Percentiles rank a stretch among this genome's conserved stretches.
These are phyloP conservation scores for Sungouiella thailandica DNA, from an alignment of 805 yeast genomes.

Conservation along the genomic window DNA sequence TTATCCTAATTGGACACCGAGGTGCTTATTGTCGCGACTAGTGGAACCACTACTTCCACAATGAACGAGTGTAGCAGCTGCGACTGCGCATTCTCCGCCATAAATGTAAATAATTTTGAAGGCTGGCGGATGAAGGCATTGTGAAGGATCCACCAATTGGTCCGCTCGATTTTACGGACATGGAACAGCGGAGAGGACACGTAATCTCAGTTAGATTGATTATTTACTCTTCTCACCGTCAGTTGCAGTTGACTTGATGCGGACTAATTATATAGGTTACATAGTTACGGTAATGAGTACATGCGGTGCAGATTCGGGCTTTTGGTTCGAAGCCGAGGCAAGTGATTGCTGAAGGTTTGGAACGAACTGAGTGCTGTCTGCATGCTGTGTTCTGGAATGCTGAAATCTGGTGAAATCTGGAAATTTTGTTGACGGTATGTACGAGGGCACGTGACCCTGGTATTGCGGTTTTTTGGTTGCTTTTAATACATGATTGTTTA, in stretches of 20 bases:
- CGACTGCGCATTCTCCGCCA: too few species aligned
- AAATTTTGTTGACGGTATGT: not conserved
- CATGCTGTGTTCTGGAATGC: not conserved
- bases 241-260: too few species aligned
- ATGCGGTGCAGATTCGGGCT: slow-evolving; percentile 1
- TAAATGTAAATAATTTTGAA: slow-evolving; percentile 3
- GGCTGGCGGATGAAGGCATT: not conserved
- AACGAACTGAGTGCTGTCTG: not conserved
- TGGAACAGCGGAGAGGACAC: too few species aligned
- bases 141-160: too few species aligned
- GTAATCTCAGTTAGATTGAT: too few species aligned
- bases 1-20: not conserved
- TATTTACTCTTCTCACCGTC: too few species aligned
- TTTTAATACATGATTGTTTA: too few species aligned
- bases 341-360: not conserved
- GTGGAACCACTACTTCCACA: slow-evolving; percentile 1
- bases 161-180: too few species aligned
- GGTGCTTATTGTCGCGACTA: not conserved
- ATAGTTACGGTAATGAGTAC: slow-evolving; percentile 5
- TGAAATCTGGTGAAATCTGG: too few species aligned
- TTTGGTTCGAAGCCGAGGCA: not conserved
- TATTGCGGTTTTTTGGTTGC: too few species aligned
- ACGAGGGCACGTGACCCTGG: too few species aligned
- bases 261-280: slow-evolving; percentile 2
- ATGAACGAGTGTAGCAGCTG: too few species aligned